Evolutionary conservation across 441 rosid species (phyloP).

Genomic region (Sinapis alba): DNA sequence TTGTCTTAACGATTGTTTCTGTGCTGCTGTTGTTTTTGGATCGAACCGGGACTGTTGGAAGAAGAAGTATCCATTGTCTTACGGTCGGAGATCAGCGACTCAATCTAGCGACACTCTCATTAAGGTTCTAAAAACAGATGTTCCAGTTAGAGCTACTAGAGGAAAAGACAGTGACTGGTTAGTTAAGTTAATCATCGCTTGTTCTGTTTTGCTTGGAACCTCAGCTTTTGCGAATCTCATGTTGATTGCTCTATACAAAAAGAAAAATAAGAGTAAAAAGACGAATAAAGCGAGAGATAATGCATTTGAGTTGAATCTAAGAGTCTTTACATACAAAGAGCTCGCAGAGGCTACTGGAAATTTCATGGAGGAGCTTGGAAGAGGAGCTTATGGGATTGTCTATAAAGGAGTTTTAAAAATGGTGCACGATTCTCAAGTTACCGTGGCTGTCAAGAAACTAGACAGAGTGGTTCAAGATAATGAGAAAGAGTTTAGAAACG

Average conservation of each 20-base stretch:
- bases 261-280: slow-evolving; percentile 19
- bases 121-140: slow-evolving; percentile 17
- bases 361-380: slow-evolving; percentile 49
- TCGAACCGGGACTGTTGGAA: slow-evolving; percentile 32
- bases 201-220: slow-evolving; percentile 20
- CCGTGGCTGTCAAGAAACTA: slow-evolving; percentile 42
- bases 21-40: slow-evolving; percentile 41
- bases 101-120: neutral
- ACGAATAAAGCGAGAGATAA: slow-evolving; percentile 35
- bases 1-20: slow-evolving; percentile 48
- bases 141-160: neutral
- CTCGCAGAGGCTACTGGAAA: slow-evolving; percentile 38
- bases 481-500: slow-evolving; percentile 47
- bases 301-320: slow-evolving; percentile 26
- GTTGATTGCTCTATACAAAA: neutral
- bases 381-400: slow-evolving; percentile 43
- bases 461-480: slow-evolving; percentile 21
- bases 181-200: neutral
- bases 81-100: slow-evolving; percentile 9
- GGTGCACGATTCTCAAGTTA: neutral
- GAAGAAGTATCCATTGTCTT: slow-evolving; percentile 36
- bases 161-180: neutral
- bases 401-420: slow-evolving; percentile 40
- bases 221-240: neutral
- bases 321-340: slow-evolving; percentile 38